Evolutionary conservation across 805 yeast species (phyloP), one percentile per base, ranked within the genome.

Genomic region (Tetrapisispora fleetii): DNA sequence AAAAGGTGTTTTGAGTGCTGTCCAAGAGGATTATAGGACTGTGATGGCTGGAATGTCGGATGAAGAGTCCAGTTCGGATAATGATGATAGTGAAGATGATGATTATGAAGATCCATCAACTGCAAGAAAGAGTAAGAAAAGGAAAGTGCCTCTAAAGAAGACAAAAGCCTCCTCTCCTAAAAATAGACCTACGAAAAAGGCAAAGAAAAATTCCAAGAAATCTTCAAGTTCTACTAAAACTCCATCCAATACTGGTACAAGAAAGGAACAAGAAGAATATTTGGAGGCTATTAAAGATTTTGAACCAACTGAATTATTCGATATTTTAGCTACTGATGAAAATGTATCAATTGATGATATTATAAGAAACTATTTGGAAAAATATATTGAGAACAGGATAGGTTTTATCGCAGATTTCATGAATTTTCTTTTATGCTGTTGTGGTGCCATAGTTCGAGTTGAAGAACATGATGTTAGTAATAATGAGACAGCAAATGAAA

Each of bases 401-500:
- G 60, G 60, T 14, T 81, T 89, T 2, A 64, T 85, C 46, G 76
- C 79, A 40, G 78, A 77, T 36, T 65, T 89, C 45, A 67, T 89
- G 40, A 89, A 90, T 62, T 71, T 88, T 45, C 55, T 86, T 1
- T 67, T 90, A 38, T 71, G 89, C 50, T 70, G 81, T 44, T 79
- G 86, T 60, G 96, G 96, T 0, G 82, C 89, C 45, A 72, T 78
- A 19, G 71, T 79, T 1, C 77, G 76, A 24, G 76, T 86, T 10
- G 81, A 81, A 50, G 77, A 79, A 27, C 95, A 90, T 62, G 96
- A 89, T 61, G 80, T 87, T 45, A 71, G 70, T 22, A 81, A 80
- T 57, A 70, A 76, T 47, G 89, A 84, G 39, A 77, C 85, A 8
- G 85, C 93, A 0, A 69, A 76, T 16, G 84, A 81, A 35, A 85